Percentiles rank a stretch among this genome's conserved stretches.
These are phyloP conservation scores for Ceratobasidium sp. DNA, from an alignment of 1,284 basidiomycete genomes.

Conservation along the genomic window DNA sequence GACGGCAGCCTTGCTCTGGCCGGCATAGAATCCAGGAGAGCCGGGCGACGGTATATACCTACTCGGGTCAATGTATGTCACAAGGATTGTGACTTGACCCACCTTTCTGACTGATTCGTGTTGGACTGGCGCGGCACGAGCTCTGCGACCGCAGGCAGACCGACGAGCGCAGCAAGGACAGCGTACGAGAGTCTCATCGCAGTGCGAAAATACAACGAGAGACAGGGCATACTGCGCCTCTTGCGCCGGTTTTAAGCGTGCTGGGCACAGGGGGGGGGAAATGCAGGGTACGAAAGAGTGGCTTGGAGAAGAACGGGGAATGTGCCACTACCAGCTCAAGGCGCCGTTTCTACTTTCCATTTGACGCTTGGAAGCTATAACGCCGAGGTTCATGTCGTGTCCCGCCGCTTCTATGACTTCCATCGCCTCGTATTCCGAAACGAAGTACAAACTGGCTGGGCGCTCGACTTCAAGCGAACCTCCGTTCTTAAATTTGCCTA, in stretches of 20 bases:
- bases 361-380: slow-evolving; percentile 17
- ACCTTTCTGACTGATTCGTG: slow-evolving; percentile 24
- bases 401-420: no score
- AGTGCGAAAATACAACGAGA: background rate
- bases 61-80: background rate
- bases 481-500: no score
- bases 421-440: no score
- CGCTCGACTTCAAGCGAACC: no score
- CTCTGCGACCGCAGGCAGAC: slow-evolving; percentile 14
- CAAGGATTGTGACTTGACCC: background rate
- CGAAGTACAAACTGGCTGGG: no score
- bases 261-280: background rate
- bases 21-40: slow-evolving; percentile 56
- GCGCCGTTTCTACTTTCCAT: background rate
- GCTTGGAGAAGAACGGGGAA: slow-evolving; percentile 14
- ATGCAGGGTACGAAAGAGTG: background rate
- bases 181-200: slow-evolving; percentile 22
- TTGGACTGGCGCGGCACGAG: slow-evolving; percentile 12
- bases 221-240: background rate
- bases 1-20: slow-evolving; percentile 57
- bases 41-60: slow-evolving; percentile 46
- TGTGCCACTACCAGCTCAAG: background rate
- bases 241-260: slow-evolving; percentile 12
- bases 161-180: background rate
- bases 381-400: no score